Conservation (phyloP, 345 rosid genomes). For the Eucalyptus rudis region DNA sequence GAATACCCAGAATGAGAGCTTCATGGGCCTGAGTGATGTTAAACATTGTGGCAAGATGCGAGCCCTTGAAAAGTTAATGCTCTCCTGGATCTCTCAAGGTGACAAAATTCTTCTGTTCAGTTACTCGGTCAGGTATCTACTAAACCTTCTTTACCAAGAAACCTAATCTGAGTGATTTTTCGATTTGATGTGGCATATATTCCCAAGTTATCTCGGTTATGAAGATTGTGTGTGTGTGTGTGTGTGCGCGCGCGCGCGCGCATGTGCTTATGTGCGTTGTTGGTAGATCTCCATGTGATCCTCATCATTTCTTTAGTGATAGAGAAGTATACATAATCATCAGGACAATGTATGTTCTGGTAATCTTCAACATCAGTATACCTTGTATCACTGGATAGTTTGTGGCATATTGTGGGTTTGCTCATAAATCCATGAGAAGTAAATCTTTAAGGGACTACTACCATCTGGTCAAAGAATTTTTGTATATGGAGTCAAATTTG, state of each 20-base stretch:
- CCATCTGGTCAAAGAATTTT: background rate
- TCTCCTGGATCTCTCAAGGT: constrained; percentile 70
- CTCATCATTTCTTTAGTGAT: background rate
- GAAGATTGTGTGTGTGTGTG: background rate
- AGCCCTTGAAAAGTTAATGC: constrained; percentile 71
- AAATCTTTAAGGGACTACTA: background rate
- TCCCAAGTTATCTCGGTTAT: background rate
- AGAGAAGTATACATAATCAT: background rate
- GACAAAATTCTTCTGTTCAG: constrained; percentile 95
- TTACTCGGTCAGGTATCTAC: constrained; percentile 73
- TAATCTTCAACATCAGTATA: background rate
- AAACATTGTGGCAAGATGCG: constrained; percentile 93
- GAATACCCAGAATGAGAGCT: constrained; percentile 49
- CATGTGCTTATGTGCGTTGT: background rate
- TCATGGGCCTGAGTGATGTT: constrained; percentile 75
- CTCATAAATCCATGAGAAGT: background rate
- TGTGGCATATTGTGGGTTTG: background rate
- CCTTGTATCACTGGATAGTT: background rate
- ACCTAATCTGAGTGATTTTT: background rate
- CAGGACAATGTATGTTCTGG: background rate
- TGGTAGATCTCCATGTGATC: background rate
- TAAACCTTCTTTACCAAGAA: background rate
- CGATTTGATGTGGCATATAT: background rate
- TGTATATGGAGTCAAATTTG: background rate
- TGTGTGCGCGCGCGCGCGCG: too few relatives aligned